Base-by-base conservation (phyloP, 164 flowering plant genomes). In the Liquidambar formosana region DNA sequence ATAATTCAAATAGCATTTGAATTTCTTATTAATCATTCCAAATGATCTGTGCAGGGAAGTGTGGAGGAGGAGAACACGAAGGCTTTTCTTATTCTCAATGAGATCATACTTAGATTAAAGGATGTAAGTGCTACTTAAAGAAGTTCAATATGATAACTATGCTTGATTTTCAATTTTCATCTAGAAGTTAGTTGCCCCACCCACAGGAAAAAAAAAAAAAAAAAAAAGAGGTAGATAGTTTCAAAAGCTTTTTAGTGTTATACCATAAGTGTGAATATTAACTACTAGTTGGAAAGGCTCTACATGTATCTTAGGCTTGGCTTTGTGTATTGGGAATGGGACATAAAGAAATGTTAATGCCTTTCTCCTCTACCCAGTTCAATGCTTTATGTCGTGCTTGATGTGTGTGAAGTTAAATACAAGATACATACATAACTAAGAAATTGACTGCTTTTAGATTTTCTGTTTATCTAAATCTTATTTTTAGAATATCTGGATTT, bases 11-110 rank as follows among this genome's bases (percentile, higher is more conserved):
- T 51, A 10, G 28, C 21, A 19, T 65, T 18, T 28, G 12, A 38
- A 56, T 38, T 45, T 38, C 33, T 43, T 51, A 61, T 53, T 64
- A 56, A 56, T 26, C 13, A 51, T 54, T 56, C 45, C 38, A 43
- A 18, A 48, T 78, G 38, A 23, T 69, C 77, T 68, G 10, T 81
- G 85, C 92, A 94, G 99, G 80, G 65, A 64, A 76, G 75, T 73
- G 64, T 70, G 65, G 93, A 83, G 62, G 87, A 82, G 59, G 86
- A 73, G 64, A 79, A 80, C 65, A 73, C 76, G 25, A 91, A 87
- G 79, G 83, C 89, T 72, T 95, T 93, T 81, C 85, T 82, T 65
- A 81, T 95, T 71, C 89, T 95, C 72, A 95, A 93, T 65, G 96
- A 95, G 86, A 86, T 95, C 49, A 85, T 94, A 76, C 76, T 91